Evolutionary conservation across 1,284 basidiomycete genomes (phyloP), one percentile per base, ranked within the genome.

Genomic region (Tetrapyrgos nigripes): DNA sequence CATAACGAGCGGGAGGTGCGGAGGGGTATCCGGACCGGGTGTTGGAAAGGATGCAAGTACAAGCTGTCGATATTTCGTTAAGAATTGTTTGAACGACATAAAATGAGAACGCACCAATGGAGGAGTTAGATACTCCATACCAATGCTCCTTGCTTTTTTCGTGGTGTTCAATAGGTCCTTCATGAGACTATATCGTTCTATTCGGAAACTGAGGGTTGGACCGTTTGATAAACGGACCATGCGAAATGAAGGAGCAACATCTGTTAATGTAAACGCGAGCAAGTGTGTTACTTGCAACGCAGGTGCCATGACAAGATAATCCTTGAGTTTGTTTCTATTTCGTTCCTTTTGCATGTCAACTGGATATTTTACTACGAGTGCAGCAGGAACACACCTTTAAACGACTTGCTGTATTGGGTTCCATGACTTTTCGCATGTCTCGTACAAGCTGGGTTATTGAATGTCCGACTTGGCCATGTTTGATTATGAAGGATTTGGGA

Each of bases 371-470:
- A 50, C 28, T 31, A 21, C 1, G n/a, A 1, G 33, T 8, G 43
- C 48, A 63, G 55, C 52, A 9, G 28, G 47, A 27, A 79, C 86
- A 63, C 66, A 96, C 94, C 77, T 81, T 88, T 19, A 99, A 83
- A 51, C 96, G 84, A 60, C 89, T 91, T 5, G 97, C 97, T 21
- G 97, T 99, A 73, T 98, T 96, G 60, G 97, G 97, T 75, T 99
- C 97, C 93, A 99, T 95, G 62, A 97, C 91, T 74, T 93, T 93
- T 66, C 97, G 83, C 68, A 98, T 80, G 76, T 99, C 97, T 53
- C 91, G 85, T 14, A 98, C 96, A 29, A 99, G 88, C 66, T 94
- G 91, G 3, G 88, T 78, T 53, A 97, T 83, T n/a, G 93, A 93
- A 55, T 85, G 82, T 14, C 96, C 96, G 29, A 98, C 96, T 59